Percentiles rank a stretch among this genome's conserved stretches.
These are phyloP conservation scores for Penicillium sp. DNA, from an alignment of 2,329 filamentous ascomycete species.

Conservation along the genomic window DNA sequence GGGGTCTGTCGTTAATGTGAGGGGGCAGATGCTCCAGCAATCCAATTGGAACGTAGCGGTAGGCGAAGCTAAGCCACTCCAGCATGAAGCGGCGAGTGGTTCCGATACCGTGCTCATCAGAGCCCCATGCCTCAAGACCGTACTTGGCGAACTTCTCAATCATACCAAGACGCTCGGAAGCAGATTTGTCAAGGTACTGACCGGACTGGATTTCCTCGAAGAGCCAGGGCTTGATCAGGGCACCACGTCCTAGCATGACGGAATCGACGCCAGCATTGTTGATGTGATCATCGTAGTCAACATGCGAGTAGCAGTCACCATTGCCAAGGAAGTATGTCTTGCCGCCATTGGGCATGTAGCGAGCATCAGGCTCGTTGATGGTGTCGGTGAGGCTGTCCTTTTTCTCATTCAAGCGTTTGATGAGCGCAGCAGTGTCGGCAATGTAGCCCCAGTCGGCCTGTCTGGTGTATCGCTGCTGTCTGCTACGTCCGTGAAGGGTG, in stretches of 20 bases:
- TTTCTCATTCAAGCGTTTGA: slow-evolving; percentile 74
- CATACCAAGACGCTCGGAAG: slow-evolving; percentile 78
- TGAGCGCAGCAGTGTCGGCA: slow-evolving; percentile 78
- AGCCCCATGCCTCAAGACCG: slow-evolving; percentile 91
- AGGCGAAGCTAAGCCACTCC: slow-evolving; percentile 92
- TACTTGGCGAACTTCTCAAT: slow-evolving; percentile 88
- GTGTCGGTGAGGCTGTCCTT: slow-evolving; percentile 71
- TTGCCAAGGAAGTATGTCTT: slow-evolving; percentile 93
- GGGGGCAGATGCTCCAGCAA: slow-evolving; percentile 86
- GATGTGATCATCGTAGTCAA: slow-evolving; percentile 79
- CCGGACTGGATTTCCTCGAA: slow-evolving; percentile 92
- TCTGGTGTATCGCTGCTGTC: slow-evolving; percentile 91
- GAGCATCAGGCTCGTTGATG: slow-evolving; percentile 69
- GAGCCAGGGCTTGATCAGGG: slow-evolving; percentile 95
- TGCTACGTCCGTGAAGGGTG: slow-evolving; percentile 87
- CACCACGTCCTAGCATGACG: slow-evolving; percentile 97
- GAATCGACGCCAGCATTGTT: slow-evolving; percentile 77
- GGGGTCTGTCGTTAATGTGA: slow-evolving; percentile 82
- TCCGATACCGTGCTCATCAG: slow-evolving; percentile 89
- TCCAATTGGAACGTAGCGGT: slow-evolving; percentile 87
- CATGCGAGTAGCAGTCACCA: slow-evolving; percentile 91
- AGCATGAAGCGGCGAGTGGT: slow-evolving; percentile 88
- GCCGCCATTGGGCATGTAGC: slow-evolving; percentile 66
- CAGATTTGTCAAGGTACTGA: slow-evolving; percentile 94
- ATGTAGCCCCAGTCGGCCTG: slow-evolving; percentile 96